These are phyloP conservation scores for Stemphylium beticola DNA, from an alignment of 2,329 filamentous ascomycete genomes.

Conservation along the genomic window DNA sequence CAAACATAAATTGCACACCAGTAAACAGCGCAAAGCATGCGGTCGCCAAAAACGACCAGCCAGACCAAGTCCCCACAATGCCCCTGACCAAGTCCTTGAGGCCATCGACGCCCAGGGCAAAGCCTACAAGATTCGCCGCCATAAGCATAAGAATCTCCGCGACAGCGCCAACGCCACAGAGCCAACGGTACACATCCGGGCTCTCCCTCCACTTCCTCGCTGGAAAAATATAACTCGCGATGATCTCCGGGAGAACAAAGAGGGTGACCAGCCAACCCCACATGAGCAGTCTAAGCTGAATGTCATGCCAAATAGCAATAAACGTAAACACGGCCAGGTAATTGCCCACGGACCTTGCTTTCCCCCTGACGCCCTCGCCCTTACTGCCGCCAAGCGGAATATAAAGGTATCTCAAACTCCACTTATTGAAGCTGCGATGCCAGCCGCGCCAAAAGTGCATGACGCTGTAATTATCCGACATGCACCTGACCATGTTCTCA, in stretches of 20 bases:
- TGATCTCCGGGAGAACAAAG: slow-evolving; percentile 89
- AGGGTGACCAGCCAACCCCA: slow-evolving; percentile 98
- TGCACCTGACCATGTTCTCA: slow-evolving; percentile 97
- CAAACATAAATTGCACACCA: slow-evolving; percentile 94
- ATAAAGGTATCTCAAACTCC: slow-evolving; percentile 93
- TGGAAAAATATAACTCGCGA: slow-evolving; percentile 75
- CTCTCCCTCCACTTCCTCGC: slow-evolving; percentile 70
- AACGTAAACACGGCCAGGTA: slow-evolving; percentile 92
- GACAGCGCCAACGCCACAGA: slow-evolving; percentile 82
- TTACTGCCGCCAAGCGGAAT: slow-evolving; percentile 80
- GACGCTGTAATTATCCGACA: slow-evolving; percentile 91
- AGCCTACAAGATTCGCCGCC: slow-evolving; percentile 90
- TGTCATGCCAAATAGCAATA: slow-evolving; percentile 97
- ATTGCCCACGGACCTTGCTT: slow-evolving; percentile 69
- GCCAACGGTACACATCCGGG: slow-evolving; percentile 76
- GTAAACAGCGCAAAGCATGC: slow-evolving; percentile 81
- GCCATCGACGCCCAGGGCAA: slow-evolving; percentile 90
- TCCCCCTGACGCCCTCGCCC: slow-evolving; percentile 45
- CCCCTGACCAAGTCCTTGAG: slow-evolving; percentile 75
- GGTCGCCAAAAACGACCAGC: slow-evolving; percentile 72
- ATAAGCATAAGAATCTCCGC: slow-evolving; percentile 94
- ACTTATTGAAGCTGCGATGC: slow-evolving; percentile 95
- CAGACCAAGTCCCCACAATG: slow-evolving; percentile 78
- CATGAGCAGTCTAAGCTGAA: slow-evolving; percentile 84
- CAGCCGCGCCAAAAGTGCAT: slow-evolving; percentile 94